Conservation (phyloP, 495 filamentous ascomycete species). For the Collariella sp. region DNA sequence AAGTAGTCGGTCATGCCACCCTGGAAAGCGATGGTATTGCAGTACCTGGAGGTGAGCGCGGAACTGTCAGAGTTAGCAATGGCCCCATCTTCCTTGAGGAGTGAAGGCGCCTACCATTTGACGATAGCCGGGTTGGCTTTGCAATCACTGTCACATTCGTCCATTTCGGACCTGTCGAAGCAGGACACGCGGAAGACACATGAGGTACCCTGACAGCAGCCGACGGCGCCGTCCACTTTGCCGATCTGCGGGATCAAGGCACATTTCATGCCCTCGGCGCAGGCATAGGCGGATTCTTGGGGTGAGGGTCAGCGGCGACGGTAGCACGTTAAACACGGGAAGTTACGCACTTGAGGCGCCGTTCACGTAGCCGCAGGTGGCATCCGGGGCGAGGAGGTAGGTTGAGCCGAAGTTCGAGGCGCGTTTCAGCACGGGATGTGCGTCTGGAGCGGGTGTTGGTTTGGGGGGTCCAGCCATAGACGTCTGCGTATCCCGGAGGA, state of each 20-base stretch:
- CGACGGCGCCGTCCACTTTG: conserved; percentile 25
- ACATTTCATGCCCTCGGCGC: conserved; percentile 21
- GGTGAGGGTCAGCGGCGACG: background rate
- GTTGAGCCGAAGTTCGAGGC: conserved; percentile 19
- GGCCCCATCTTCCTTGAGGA: background rate
- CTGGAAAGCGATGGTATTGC: conserved; percentile 32
- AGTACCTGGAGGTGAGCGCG: conserved; percentile 15
- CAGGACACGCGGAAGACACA: conserved; percentile 28
- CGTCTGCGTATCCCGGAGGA: too few species aligned
- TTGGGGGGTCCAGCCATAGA: conserved; percentile 13
- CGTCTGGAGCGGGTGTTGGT: conserved; percentile 29
- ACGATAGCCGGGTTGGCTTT: conserved; percentile 26
- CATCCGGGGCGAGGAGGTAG: conserved; percentile 39
- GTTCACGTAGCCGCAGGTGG: conserved; percentile 41
- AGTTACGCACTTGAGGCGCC: conserved; percentile 26
- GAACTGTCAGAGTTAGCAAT: background rate
- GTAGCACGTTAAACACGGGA: background rate
- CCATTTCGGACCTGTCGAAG: conserved; percentile 23
- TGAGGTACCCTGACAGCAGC: conserved; percentile 26
- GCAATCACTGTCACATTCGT: conserved; percentile 32
- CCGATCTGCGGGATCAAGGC: conserved; percentile 25
- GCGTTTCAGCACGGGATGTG: conserved; percentile 28
- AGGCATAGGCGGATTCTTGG: conserved; percentile 30
- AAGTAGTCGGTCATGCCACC: conserved; percentile 33
- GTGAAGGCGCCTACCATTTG: conserved; percentile 27